Evolutionary conservation across 2,329 filamentous ascomycete genomes (phyloP), one percentile per base, ranked within the genome.

Genomic region (Penicillium corylophilum): DNA sequence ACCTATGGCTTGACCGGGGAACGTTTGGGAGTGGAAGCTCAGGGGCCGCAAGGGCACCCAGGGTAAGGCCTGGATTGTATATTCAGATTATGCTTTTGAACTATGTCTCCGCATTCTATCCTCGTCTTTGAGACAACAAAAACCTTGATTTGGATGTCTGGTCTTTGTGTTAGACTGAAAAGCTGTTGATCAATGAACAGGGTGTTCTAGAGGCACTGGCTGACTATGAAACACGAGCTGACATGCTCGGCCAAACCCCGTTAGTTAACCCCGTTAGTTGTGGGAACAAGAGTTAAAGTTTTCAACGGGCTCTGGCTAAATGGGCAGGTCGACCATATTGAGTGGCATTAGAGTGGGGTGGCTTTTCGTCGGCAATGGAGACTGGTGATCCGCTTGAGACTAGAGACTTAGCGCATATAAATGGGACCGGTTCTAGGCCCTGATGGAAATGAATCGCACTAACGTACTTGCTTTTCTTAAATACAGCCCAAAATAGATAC

Each of bases 221-320:
- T 35, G 8, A 7, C 5, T 3, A 41, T 41, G 22, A 24, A 41
- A 24, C 8, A 26, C 13, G 6, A 24, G 20, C 7, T 36, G n/a
- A 3, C 8, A 8, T 5, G 10, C 38, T 24, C 13, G 15, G 36
- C 18, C 36, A 39, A 39, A 18, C 36, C 33, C 36, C 18, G 18
- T 18, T 40, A 10, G 18, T 15, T 5, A 39, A 18, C 36, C 33
- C 36, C 18, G 18, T 18, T 40, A 10, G 18, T 15, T 5, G 18
- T 38, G 22, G 39, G 6, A 26, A 24, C 22, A 8, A 4, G 2
- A 16, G 13, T 26, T 41, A 26, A 26, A 41, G 13, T 41, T 41
- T 41, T 23, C 13, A 20, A 36, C 22, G 23, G 22, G n/a, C 38
- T 40, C 38, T 23, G 38, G 31, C 51, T 54, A 51, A 46, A 48